Conservation (phyloP, 192 early-diverging fungal genomes). For the Backusella parvicylindrica region DNA sequence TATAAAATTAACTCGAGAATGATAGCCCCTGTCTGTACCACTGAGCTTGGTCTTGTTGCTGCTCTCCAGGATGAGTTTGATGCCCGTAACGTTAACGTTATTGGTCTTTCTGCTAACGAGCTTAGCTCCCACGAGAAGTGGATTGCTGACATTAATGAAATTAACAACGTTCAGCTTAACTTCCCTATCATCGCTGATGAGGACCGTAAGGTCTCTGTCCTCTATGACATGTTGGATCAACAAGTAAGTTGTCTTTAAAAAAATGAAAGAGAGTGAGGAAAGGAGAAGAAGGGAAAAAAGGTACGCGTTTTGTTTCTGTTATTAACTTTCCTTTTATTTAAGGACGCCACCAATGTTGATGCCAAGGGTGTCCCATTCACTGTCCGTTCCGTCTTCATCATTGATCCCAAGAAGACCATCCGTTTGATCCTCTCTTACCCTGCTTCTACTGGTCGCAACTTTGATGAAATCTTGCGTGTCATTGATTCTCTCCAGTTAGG, state of each 20-base stretch:
- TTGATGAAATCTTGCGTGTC: constrained; percentile 92
- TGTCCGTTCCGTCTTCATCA: constrained; percentile 93
- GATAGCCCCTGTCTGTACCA: constrained; percentile 88
- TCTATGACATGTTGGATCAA: constrained; percentile 98
- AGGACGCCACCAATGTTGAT: constrained; percentile 88
- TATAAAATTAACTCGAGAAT: background rate
- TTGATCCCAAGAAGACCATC: constrained; percentile 90
- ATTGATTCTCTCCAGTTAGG: constrained; percentile 92
- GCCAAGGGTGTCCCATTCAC: constrained; percentile 89
- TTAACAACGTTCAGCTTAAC: constrained; percentile 66
- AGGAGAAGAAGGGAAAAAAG: background rate
- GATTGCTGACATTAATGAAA: constrained; percentile 93
- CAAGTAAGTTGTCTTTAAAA: constrained; percentile 38
- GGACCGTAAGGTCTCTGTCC: constrained; percentile 76
- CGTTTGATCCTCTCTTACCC: constrained; percentile 91
- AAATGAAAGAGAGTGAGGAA: background rate
- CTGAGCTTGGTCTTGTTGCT: constrained; percentile 93
- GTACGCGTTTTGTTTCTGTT: background rate
- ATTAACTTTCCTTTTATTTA: background rate
- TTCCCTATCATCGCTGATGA: constrained; percentile 98
- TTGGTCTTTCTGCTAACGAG: constrained; percentile 92
- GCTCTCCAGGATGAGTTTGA: constrained; percentile 74
- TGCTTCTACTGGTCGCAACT: constrained; percentile 90
- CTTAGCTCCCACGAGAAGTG: constrained; percentile 80
- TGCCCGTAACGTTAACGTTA: constrained; percentile 80